Evolutionary conservation across 2,329 filamentous ascomycete genomes (phyloP).

Genomic region (Nemania serpens): DNA sequence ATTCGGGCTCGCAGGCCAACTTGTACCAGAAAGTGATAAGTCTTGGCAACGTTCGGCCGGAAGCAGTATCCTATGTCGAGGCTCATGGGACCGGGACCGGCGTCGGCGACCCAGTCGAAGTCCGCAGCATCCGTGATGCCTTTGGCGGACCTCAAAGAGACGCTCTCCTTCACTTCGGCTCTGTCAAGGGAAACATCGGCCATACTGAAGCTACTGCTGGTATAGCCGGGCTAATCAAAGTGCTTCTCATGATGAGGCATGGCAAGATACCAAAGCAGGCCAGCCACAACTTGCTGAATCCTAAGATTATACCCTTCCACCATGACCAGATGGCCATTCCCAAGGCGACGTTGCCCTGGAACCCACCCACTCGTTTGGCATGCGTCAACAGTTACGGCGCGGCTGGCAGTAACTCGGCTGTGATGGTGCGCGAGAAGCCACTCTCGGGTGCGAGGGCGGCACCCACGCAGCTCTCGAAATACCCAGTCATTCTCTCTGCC

Average conservation of each 20-base stretch:
- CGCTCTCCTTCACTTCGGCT: constrained; percentile 11
- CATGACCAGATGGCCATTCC: constrained; percentile 15
- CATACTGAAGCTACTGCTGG: constrained; percentile 23
- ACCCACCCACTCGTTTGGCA: constrained; percentile 26
- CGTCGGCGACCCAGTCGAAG: constrained; percentile 22
- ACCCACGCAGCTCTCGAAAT: background rate
- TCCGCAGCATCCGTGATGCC: constrained; percentile 15
- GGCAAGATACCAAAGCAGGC: constrained; percentile 21
- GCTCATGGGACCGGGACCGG: constrained; percentile 22
- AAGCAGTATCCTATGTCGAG: constrained; percentile 32
- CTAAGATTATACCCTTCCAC: constrained; percentile 13
- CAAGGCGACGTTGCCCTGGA: constrained; percentile 10
- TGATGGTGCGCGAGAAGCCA: constrained; percentile 19
- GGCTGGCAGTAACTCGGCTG: constrained; percentile 24
- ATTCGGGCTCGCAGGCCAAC: constrained; percentile 37
- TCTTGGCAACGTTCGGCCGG: constrained; percentile 32
- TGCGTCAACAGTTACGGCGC: constrained; percentile 29
- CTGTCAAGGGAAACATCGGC: constrained; percentile 23
- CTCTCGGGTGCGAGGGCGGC: background rate
- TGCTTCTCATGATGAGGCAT: constrained; percentile 25
- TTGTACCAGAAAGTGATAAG: constrained; percentile 42
- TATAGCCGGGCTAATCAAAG: constrained; percentile 19
- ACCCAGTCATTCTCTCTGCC: constrained; percentile 14
- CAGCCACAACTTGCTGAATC: constrained; percentile 9
- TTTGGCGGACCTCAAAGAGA: constrained; percentile 20